phyloP scores from a whole-genome alignment of 768 basidiomycete species.

The Suillus weaverae region DNA sequence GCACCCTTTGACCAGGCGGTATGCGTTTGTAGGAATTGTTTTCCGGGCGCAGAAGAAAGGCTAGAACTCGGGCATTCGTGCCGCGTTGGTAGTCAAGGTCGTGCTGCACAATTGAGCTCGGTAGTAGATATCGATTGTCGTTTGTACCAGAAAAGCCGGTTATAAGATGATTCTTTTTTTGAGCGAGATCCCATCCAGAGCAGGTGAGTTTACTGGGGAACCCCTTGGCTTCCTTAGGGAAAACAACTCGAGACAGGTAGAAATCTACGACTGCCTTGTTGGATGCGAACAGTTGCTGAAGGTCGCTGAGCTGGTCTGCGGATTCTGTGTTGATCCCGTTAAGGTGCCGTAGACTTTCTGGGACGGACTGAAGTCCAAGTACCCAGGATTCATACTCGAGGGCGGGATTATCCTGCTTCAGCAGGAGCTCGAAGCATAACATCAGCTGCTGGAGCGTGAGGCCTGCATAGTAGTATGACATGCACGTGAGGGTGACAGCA shows the following conservation, averaged over 20 bases:
- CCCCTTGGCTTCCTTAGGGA: slow-evolving; percentile 29
- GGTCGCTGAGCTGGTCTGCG: neutral
- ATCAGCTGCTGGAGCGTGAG: neutral
- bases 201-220: slow-evolving; percentile 27
- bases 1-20: slow-evolving; percentile 13
- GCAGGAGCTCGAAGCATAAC: neutral
- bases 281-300: slow-evolving; percentile 18
- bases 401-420: neutral
- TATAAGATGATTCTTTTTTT: slow-evolving; percentile 10
- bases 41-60: slow-evolving; percentile 26
- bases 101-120: neutral
- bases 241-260: slow-evolving; percentile 26
- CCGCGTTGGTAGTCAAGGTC: neutral
- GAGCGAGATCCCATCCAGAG: slow-evolving; percentile 30
- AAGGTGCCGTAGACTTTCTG: neutral
- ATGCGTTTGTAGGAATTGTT: slow-evolving; percentile 17
- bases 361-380: neutral
- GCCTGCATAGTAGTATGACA: neutral
- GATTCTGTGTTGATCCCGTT: neutral
- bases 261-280: slow-evolving; percentile 28
- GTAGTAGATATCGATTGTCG: slow-evolving; percentile 25
- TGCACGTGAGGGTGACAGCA: neutral
- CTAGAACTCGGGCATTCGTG: slow-evolving; percentile 14
- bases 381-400: neutral
- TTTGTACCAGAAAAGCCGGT: slow-evolving; percentile 30